These are phyloP conservation scores for Eutrema yunnanense DNA, from an alignment of 345 rosid species.

Conservation along the genomic window DNA sequence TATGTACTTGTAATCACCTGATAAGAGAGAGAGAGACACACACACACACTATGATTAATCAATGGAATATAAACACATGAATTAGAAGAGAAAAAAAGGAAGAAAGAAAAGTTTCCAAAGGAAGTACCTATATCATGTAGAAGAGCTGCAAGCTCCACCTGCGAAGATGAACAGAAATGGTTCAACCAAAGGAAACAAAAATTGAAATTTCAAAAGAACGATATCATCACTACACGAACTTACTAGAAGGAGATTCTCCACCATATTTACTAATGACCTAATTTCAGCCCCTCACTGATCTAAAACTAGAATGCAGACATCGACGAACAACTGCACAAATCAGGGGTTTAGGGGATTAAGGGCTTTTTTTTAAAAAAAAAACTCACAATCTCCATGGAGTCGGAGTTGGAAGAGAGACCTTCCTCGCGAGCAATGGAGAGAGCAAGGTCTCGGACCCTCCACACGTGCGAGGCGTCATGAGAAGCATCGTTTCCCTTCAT, in stretches of 20 bases:
- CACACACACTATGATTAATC: neutral
- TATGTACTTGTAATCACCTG: conserved; percentile 84
- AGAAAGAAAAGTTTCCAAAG: neutral
- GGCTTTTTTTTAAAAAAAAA: neutral
- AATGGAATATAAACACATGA: neutral
- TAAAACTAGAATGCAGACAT: neutral
- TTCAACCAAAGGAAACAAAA: neutral
- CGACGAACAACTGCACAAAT: neutral
- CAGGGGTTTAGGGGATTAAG: neutral
- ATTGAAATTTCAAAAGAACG: neutral
- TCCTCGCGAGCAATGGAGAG: conserved; percentile 76
- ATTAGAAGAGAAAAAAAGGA: neutral
- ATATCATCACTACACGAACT: neutral
- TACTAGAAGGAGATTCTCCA: neutral
- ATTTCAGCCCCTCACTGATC: neutral
- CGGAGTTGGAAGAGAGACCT: conserved; percentile 65
- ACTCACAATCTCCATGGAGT: conserved; percentile 71
- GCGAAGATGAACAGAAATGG: conserved; percentile 17
- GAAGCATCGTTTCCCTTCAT: conserved; percentile 88
- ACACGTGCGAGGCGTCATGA: conserved; percentile 69
- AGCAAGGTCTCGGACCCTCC: conserved; percentile 81
- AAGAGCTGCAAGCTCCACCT: conserved; percentile 89
- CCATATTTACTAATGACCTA: neutral
- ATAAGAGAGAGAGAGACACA: conserved; percentile 16
- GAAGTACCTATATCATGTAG: conserved; percentile 71